phyloP scores from a whole-genome alignment of 805 yeast species.

The Cyberlindnera maclurae region DNA sequence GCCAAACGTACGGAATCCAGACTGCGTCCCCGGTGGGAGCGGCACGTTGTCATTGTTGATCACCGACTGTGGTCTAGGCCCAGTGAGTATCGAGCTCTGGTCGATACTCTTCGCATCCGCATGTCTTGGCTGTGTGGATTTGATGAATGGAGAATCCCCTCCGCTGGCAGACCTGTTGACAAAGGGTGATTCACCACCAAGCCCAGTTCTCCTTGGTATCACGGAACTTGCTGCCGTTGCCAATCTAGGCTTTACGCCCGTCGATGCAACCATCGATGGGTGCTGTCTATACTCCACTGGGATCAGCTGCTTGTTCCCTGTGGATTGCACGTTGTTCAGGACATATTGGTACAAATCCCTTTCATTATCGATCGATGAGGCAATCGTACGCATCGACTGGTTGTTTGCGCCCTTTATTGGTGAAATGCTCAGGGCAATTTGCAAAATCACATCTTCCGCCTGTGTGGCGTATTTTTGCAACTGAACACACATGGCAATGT shows the following conservation, averaged over 20 bases:
- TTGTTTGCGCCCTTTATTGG: constrained; percentile 54
- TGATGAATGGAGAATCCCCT: neutral
- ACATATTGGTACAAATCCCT: constrained; percentile 70
- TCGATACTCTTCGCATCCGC: constrained; percentile 4
- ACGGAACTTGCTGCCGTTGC: neutral
- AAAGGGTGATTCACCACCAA: neutral
- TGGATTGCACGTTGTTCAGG: constrained; percentile 30
- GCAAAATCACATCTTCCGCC: constrained; percentile 75
- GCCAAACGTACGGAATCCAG: constrained; percentile 60
- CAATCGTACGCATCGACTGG: constrained; percentile 69
- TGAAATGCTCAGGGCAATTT: constrained; percentile 74
- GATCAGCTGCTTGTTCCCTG: constrained; percentile 36
- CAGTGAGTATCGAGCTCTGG: constrained; percentile 15
- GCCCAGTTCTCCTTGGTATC: neutral
- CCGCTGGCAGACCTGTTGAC: neutral
- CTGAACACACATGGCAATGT: constrained; percentile 83
- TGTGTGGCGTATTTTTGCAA: constrained; percentile 84
- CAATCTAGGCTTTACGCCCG: constrained; percentile 13
- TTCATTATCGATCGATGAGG: constrained; percentile 76
- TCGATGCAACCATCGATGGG: constrained; percentile 43
- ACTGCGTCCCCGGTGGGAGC: constrained; percentile 22
- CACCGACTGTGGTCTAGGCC: constrained; percentile 26
- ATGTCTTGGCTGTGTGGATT: constrained; percentile 15
- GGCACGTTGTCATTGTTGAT: constrained; percentile 23
- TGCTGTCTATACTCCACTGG: constrained; percentile 71